A percentile compares a stretch with the other conserved stretches of the same genome.
Conservation (phyloP, 352 stramenopile species). For the Globisporangium irregulare region DNA sequence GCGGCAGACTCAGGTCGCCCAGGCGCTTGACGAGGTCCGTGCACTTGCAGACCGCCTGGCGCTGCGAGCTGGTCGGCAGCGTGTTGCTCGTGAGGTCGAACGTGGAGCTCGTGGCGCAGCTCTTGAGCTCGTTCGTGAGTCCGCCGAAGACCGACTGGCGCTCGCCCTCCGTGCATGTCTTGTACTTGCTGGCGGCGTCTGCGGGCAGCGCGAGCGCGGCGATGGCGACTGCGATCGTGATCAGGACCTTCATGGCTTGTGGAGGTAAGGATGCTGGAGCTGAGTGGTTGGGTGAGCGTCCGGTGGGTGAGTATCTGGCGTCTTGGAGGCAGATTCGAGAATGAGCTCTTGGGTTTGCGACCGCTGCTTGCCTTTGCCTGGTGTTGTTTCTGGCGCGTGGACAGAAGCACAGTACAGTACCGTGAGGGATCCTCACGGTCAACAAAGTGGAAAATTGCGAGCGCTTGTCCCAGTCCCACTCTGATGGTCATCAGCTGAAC, state of each 20-base stretch:
- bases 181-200: conserved; percentile 11
- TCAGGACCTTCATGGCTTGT: conserved; percentile 10
- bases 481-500: neutral
- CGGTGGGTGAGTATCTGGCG: neutral
- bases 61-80: conserved; percentile 24
- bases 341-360: neutral
- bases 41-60: conserved; percentile 31
- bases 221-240: neutral
- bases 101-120: conserved; percentile 20
- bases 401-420: neutral
- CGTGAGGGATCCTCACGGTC: neutral
- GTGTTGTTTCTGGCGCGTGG: neutral
- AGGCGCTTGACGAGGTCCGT: conserved; percentile 25
- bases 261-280: neutral
- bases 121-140: conserved; percentile 21
- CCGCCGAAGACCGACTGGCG: conserved; percentile 18
- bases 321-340: conserved; percentile 7
- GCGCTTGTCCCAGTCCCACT: neutral
- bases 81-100: conserved; percentile 25
- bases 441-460: neutral
- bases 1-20: conserved; percentile 22
- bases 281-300: neutral
- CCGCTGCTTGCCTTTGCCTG: neutral
- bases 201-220: conserved; percentile 5
- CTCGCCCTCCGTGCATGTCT: conserved; percentile 14